Base-by-base conservation (phyloP, 495 filamentous ascomycete genomes). In the Podospora pseudocomata region DNA sequence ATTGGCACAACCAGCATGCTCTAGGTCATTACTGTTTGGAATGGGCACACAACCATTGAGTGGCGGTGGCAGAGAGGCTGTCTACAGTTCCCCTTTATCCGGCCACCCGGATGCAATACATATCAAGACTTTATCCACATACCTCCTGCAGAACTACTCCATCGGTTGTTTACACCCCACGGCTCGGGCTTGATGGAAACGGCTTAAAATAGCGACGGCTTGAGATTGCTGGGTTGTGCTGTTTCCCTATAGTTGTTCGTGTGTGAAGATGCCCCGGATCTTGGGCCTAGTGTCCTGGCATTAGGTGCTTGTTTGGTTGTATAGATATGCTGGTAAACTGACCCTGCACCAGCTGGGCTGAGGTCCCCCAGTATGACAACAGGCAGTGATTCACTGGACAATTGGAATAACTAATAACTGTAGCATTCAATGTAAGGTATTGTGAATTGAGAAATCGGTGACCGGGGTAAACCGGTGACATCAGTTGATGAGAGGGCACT, bases 181-280 rank as follows among this genome's bases (percentile, higher is more conserved):
- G 61, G 61, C 30, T 63, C 61, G 61, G 61, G 61, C 61, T 63
- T 63, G 61, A 32, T 32, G 32, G 0, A 32, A 27, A 5, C 18
- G n/a, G 28, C 59, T 61, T n/a, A 61, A 61, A 61, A 61, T 61
- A 61, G 59, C 59, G 15, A 61, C 59, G 59, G 59, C 23, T 61
- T 28, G 59, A 61, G 16, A 61, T 61, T 49, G 39, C 5, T 16
- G 15, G 39, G 6, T 49, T 49, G 9, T 49, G 9, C 2, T 49
- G 9, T 49, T 16, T 9, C 7, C 39, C 39, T 49, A 49, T 49
- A 16, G 39, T 49, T 49, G 5, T 16, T 18, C 39, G 9, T 3
- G 2, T 49, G 5, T 49, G 9, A 11, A 16, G 5, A 16, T 49
- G 39, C 13, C 39, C 39, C 39, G 13, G 39, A 49, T 49, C 39